Base-by-base conservation (phyloP, 768 basidiomycete species). In the Ramaria sp. region DNA sequence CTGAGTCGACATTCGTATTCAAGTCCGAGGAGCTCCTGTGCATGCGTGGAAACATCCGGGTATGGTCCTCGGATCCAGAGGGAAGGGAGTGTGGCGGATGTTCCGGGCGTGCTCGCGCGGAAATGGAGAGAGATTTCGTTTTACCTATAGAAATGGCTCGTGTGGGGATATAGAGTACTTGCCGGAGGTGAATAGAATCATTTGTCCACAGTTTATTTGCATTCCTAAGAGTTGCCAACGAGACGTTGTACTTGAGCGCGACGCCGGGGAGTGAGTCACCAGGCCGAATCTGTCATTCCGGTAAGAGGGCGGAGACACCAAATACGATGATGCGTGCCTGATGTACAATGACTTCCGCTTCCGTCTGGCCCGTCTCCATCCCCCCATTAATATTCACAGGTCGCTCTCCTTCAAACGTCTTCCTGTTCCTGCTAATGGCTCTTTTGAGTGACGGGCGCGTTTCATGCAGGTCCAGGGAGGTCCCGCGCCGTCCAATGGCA, bases 131-230 rank as follows among this genome's bases (percentile, higher is more conserved):
- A n/a, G 25, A 20, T 34, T 30, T 47, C 43, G 36, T 18, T 12
- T 22, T 16, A 16, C 4, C n/a, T 25, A 22, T 1, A 16, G 50
- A 16, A 9, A 51, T 28, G 50, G 47, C 49, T 22, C 32, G 48
- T 8, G 84, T 62, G 0, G 94, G 92, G 55, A 98, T 84, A 62
- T 87, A 83, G 34, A 96, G 78, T 5, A 80, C 73, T 44, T 82
- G 81, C 27, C 94, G 85, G 32, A 93, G 77, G 68, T 95, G 90
- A 44, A 99, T 87, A 1, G 90, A 78, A 65, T 98, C 96, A 6
- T 88, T 85, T 5, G 90, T 67, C 96, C 96, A 99, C 7, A 99
- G 73, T 59, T 93, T 89, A 67, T 99, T 99, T 47, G 83, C 83
- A 60, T 82, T 76, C 47, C 94, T 83, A 12, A 99, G 76, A 13